Conservation (phyloP, 1,284 basidiomycete species). For the Takashimella koratensis region DNA sequence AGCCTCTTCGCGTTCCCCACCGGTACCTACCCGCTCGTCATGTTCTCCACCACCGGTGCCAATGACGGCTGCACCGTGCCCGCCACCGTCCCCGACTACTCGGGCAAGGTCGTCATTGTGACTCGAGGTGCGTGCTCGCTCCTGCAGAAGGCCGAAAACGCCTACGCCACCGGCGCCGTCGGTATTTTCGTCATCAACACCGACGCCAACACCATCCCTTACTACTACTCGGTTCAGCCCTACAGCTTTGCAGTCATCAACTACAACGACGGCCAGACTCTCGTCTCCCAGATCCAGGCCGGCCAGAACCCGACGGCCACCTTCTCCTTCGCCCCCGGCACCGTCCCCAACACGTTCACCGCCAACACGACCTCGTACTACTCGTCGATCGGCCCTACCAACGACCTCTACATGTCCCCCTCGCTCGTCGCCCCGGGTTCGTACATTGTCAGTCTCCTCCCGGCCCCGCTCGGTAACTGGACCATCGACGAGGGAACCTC, state of each 20-base stretch:
- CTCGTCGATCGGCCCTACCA: conserved; percentile 59
- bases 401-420: conserved; percentile 60
- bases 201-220: conserved; percentile 11
- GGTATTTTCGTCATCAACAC: conserved; percentile 31
- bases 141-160: conserved; percentile 20
- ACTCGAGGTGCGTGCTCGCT: conserved; percentile 36
- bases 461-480: conserved; percentile 28
- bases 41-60: conserved; percentile 28
- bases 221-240: conserved; percentile 25
- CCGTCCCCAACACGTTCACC: conserved; percentile 48
- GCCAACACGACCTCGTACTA: conserved; percentile 61
- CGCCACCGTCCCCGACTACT: conserved; percentile 27
- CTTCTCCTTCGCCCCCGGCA: conserved; percentile 55
- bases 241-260: conserved; percentile 33
- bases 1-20: conserved; percentile 26
- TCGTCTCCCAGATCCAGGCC: conserved; percentile 51
- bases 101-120: conserved; percentile 36
- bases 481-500: conserved; percentile 52
- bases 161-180: conserved; percentile 22
- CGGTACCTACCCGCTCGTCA: conserved; percentile 27
- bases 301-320: conserved; percentile 51
- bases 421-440: conserved; percentile 60
- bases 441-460: conserved; percentile 42
- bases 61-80: conserved; percentile 42
- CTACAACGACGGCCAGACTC: conserved; percentile 44